Conservation (phyloP, 768 basidiomycete genomes). For the Suillus discolor region DNA sequence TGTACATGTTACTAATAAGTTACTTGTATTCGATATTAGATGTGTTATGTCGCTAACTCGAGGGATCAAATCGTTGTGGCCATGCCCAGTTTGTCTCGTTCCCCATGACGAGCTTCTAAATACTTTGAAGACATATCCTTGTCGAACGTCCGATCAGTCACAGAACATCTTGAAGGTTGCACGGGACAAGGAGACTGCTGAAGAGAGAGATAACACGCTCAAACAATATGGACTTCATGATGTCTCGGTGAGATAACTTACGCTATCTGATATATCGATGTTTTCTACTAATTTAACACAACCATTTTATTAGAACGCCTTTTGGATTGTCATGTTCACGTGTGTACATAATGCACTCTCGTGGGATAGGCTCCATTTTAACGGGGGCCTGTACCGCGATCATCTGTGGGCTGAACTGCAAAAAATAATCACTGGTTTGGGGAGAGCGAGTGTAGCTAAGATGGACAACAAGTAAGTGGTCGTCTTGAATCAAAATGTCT, state of each 20-base stretch:
- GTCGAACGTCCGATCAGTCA: neutral
- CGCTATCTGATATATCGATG: neutral
- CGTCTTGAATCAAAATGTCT: neutral
- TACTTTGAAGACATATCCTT: neutral
- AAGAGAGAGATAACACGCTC: no score
- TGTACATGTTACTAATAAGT: neutral
- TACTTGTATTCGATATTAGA: no score
- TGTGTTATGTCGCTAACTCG: neutral
- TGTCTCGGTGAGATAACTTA: neutral
- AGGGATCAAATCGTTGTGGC: neutral
- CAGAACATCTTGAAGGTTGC: no score
- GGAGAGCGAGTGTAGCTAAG: neutral
- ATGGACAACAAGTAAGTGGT: constrained; percentile 12
- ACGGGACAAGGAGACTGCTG: no score
- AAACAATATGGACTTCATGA: neutral
- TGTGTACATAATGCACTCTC: neutral
- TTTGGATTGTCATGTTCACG: neutral
- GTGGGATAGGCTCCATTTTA: neutral
- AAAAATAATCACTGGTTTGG: no score
- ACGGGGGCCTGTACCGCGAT: neutral
- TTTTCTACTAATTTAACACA: neutral
- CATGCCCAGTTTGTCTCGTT: neutral
- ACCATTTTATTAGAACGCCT: neutral
- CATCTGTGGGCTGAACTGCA: neutral
- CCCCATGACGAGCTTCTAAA: neutral